Evolutionary conservation across 2,329 filamentous ascomycete species (phyloP).

Genomic region (Dactylellina cionopaga): DNA sequence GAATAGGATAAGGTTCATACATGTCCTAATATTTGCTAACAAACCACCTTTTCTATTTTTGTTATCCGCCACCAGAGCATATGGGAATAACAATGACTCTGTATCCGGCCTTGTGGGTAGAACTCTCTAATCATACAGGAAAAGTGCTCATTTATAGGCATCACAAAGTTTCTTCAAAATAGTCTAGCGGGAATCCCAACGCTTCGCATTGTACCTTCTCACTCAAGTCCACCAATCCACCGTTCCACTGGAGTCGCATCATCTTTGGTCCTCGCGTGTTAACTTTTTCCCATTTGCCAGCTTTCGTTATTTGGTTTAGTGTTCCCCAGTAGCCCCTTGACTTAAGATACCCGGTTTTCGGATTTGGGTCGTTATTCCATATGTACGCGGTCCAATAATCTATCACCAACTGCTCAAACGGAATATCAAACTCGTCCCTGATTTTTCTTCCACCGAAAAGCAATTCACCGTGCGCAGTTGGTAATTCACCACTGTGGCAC

Average conservation of each 20-base stretch:
- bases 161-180: conserved; percentile 7
- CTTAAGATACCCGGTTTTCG: conserved; percentile 57
- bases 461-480: conserved; percentile 60
- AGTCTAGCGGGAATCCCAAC: conserved; percentile 27
- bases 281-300: conserved; percentile 58
- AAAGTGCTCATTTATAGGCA: not conserved
- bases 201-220: conserved; percentile 24
- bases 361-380: conserved; percentile 59
- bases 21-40: no score
- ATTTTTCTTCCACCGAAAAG: conserved; percentile 58
- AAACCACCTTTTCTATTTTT: no score
- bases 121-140: no score
- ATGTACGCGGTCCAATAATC: conserved; percentile 61
- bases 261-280: conserved; percentile 17
- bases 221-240: not conserved
- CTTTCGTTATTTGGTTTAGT: conserved; percentile 56
- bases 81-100: no score
- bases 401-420: conserved; percentile 59
- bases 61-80: no score
- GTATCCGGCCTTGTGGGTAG: no score
- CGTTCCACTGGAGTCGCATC: conserved; percentile 41
- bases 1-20: no score
- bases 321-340: conserved; percentile 58
- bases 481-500: conserved; percentile 62
- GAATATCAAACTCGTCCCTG: conserved; percentile 60